Evolutionary conservation across 257 asterid species (phyloP).

Genomic region (Thymus mandschuricus): DNA sequence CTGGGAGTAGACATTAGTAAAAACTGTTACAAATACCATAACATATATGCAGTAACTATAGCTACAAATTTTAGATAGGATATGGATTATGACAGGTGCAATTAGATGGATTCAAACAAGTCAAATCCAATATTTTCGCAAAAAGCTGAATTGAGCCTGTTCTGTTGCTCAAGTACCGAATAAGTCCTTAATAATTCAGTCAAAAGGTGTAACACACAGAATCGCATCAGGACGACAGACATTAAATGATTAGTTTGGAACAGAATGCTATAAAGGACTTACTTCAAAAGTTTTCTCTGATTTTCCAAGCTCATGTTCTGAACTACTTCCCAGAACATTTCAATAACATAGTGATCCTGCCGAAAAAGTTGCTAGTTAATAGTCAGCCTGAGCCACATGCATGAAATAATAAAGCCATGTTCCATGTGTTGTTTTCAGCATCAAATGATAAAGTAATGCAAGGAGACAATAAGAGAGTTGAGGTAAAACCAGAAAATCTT

Average conservation of each 20-base stretch:
- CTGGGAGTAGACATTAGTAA: slow-evolving; percentile 41
- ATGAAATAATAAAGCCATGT: neutral
- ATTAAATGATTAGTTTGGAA: slow-evolving; percentile 1
- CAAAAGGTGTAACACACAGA: neutral
- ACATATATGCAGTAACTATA: slow-evolving; percentile 21
- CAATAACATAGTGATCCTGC: slow-evolving; percentile 91
- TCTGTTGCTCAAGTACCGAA: no score
- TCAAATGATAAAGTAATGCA: slow-evolving; percentile 10
- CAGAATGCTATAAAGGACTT: slow-evolving; percentile 38
- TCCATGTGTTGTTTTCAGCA: neutral
- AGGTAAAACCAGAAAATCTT: slow-evolving; percentile 16
- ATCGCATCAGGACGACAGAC: slow-evolving; percentile 19
- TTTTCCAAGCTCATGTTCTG: slow-evolving; percentile 70
- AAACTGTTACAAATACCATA: slow-evolving; percentile 17
- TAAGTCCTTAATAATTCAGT: neutral
- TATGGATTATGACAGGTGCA: neutral
- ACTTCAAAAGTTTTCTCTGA: slow-evolving; percentile 90
- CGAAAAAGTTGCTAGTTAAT: slow-evolving; percentile 34
- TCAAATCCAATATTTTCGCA: no score
- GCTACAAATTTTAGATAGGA: neutral
- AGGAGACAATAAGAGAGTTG: slow-evolving; percentile 18
- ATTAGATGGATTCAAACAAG: no score
- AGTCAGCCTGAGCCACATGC: slow-evolving; percentile 38
- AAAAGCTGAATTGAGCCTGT: no score
- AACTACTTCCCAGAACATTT: slow-evolving; percentile 95